Percentiles rank a stretch among this genome's conserved stretches.
Evolutionary conservation across 768 basidiomycete genomes (phyloP).

Genomic region (Leccinum subgranulosum): DNA sequence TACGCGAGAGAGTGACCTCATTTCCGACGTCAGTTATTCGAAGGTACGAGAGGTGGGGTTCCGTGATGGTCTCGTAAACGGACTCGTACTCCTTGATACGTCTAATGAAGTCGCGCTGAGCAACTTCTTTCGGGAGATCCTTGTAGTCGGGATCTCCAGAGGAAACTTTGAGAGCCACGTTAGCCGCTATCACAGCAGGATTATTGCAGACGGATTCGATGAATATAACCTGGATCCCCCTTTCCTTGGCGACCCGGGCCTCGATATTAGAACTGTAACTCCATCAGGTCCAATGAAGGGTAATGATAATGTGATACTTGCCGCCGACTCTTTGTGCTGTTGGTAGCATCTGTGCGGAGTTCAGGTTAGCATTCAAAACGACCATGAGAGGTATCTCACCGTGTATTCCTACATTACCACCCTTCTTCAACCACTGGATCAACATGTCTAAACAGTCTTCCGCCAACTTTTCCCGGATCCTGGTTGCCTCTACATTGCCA

Average conservation of each 20-base stretch:
- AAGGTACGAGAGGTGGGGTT: slow-evolving; percentile 86
- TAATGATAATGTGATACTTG: slow-evolving; percentile 26
- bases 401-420: slow-evolving; percentile 97
- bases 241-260: slow-evolving; percentile 80
- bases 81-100: slow-evolving; percentile 93
- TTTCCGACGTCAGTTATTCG: slow-evolving; percentile 92
- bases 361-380: not conserved
- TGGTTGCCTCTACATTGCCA: slow-evolving; percentile 73
- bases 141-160: slow-evolving; percentile 99
- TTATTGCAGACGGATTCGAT: slow-evolving; percentile 95
- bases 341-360: slow-evolving; percentile 81
- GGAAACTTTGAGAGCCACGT: slow-evolving; percentile 92
- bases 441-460: slow-evolving; percentile 92
- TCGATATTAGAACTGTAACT: slow-evolving; percentile 72
- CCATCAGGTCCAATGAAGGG: slow-evolving; percentile 1
- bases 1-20: slow-evolving; percentile 80
- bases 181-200: slow-evolving; percentile 90
- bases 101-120: slow-evolving; percentile 84
- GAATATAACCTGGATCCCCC: slow-evolving; percentile 85
- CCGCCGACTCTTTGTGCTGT: slow-evolving; percentile 80
- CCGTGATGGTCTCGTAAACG: slow-evolving; percentile 93
- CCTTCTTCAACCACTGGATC: slow-evolving; percentile 91
- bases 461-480: slow-evolving; percentile 76
- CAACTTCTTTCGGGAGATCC: slow-evolving; percentile 78
- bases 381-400: slow-evolving; percentile 45